Evolutionary conservation across 1,139 yeast genomes (phyloP).

Genomic region (Lodderomyces elongisporus): DNA sequence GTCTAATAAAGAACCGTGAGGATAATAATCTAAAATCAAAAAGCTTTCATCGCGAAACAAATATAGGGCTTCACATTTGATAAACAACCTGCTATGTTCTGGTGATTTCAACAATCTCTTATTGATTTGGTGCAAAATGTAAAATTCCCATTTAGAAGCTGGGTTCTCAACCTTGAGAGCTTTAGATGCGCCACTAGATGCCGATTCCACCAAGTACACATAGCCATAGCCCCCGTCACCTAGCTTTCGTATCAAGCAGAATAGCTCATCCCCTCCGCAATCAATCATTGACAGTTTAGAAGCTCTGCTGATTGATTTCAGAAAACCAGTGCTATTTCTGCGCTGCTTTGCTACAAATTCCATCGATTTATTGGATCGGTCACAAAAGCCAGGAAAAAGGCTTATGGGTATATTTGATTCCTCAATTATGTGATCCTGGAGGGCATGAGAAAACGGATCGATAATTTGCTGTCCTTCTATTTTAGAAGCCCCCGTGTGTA

Average conservation of each 20-base stretch:
- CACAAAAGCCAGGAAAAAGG: conserved; percentile 27
- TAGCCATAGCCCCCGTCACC: conserved; percentile 82
- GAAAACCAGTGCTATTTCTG: neutral
- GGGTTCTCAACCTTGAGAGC: conserved; percentile 78
- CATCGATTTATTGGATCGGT: conserved; percentile 7
- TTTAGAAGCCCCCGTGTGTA: too few species aligned
- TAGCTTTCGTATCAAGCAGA: conserved; percentile 54
- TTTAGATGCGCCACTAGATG: conserved; percentile 44
- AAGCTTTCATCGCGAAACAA: conserved; percentile 70
- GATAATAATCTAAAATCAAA: conserved; percentile 60
- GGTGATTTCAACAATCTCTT: conserved; percentile 19
- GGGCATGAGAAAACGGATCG: conserved; percentile 18
- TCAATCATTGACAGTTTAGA: conserved; percentile 36
- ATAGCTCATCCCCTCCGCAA: conserved; percentile 47
- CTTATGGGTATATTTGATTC: conserved; percentile 22
- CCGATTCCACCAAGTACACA: conserved; percentile 70
- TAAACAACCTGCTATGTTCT: conserved; percentile 12
- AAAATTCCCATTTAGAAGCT: conserved; percentile 77
- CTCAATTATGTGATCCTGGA: conserved; percentile 22
- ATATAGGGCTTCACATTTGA: conserved; percentile 50
- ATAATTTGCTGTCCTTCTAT: conserved; percentile 6
- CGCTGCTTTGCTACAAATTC: neutral
- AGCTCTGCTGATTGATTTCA: neutral
- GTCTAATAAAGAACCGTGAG: conserved; percentile 74
- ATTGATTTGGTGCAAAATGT: conserved; percentile 57